Conservation (phyloP, 306 rosid species). For the Chamaecrista fasciculata region DNA sequence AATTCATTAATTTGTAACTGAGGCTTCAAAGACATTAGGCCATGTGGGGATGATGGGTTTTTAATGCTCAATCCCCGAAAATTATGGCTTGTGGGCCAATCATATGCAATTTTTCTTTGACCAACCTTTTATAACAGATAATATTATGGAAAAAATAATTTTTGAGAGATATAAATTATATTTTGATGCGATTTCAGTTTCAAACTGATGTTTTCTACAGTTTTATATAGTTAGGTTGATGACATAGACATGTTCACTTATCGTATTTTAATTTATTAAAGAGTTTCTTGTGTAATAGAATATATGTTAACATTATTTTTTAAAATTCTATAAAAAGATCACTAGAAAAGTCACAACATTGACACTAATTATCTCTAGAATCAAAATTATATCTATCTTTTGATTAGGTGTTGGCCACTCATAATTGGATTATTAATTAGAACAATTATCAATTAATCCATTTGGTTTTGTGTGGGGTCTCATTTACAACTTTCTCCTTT, state of each 20-base stretch:
- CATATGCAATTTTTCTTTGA: background rate
- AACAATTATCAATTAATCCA: background rate
- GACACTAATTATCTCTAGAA: background rate
- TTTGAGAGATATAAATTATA: too few species aligned
- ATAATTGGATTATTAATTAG: background rate
- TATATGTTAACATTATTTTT: too few species aligned
- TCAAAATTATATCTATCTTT: background rate
- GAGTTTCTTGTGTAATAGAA: too few species aligned
- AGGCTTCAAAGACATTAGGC: background rate
- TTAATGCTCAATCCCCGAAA: background rate
- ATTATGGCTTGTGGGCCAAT: background rate
- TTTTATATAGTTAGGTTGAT: background rate
- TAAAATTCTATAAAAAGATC: too few species aligned
- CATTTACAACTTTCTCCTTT: background rate
- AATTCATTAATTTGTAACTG: too few species aligned
- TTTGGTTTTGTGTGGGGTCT: too few species aligned
- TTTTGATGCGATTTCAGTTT: background rate
- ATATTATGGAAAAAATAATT: too few species aligned
- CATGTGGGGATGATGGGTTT: constrained; percentile 25
- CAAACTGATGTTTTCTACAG: background rate
- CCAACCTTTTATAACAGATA: too few species aligned
- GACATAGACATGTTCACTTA: background rate
- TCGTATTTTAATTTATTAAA: too few species aligned
- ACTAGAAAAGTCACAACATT: background rate
- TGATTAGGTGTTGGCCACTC: background rate